Conservation (phyloP, 306 rosid species). For the Leucaena leucocephala region DNA sequence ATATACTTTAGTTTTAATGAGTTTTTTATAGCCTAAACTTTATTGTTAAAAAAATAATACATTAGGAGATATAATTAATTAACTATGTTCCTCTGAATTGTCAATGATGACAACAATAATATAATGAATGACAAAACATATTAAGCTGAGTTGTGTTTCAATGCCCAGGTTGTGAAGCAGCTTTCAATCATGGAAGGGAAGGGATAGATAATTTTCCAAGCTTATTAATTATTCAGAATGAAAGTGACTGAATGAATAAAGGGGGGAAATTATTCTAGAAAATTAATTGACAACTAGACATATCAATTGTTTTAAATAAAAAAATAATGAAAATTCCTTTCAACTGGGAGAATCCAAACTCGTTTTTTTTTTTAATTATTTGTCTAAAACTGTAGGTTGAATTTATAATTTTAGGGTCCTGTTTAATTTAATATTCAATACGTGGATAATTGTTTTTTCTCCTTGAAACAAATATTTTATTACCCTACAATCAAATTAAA, state of each 20-base stretch:
- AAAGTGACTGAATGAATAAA: slow-evolving; percentile 22
- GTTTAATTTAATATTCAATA: no score
- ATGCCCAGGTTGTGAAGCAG: slow-evolving; percentile 38
- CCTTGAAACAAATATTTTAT: no score
- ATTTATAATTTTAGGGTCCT: no score
- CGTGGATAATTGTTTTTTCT: no score
- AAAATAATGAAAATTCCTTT: slow-evolving; percentile 18
- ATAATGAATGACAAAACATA: slow-evolving; percentile 30
- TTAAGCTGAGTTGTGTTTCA: slow-evolving; percentile 9
- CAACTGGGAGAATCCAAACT: background rate
- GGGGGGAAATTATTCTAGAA: background rate
- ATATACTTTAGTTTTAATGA: no score
- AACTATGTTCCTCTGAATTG: slow-evolving; percentile 5
- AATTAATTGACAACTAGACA: background rate
- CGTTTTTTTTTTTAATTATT: no score
- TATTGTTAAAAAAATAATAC: no score
- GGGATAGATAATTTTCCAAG: slow-evolving; percentile 30
- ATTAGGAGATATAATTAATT: background rate
- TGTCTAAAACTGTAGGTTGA: no score
- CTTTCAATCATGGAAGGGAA: slow-evolving; percentile 9
- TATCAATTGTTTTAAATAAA: background rate
- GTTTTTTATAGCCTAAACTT: no score
- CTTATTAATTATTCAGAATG: slow-evolving; percentile 20
- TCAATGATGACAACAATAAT: background rate
- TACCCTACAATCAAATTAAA: no score